Evolutionary conservation across 371 early-diverging fungal species (phyloP), one percentile per base, ranked within the genome.

Genomic region (Dichotomocladium elegans): DNA sequence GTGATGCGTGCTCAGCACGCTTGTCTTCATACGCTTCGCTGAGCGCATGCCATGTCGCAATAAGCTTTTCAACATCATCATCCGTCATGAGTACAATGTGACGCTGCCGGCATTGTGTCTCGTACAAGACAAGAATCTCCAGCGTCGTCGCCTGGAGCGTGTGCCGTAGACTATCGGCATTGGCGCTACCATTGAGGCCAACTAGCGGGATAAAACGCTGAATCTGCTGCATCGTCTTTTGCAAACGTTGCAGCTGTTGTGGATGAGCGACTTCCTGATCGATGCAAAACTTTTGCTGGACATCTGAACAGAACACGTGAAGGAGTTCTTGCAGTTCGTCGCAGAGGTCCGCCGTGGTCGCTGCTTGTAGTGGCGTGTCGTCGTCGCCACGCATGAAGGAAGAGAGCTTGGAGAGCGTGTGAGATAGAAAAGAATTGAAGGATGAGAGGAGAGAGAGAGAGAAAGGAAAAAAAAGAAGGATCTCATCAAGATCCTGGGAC

Each of bases 21-120:
- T 66, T 64, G 21, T 51, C 51, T 9, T 77, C 71, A 37, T 60
- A 70, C 22, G 54, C 40, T 33, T 48, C 50, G 8, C 57, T 57
- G 28, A 73, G 33, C 3, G 29, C 33, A 22, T 67, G 50, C 65
- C 71, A 69, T 21, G 61, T 66, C 14, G 11, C 49, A 27, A 58
- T 42, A 22, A 68, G 44, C 15, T 51, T 21, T 6, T 56, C 47
- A 21, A 47, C 22, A 21, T 45, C 42, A 21, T 33, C 53, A 26
- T 48, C 53, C 12, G 58, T 22, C 1, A 57, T 28, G 7, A 41
- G 9, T 27, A 40, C 41, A 3, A 62, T 57, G 4, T 30, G 63
- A 3, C 63, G 54, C 45, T 57, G 57, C 12, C 57, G 63, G 31
- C 54, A 52, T 10, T 45, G 31, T 5, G 43, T 47, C 27, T 57